phyloP scores from a whole-genome alignment of 495 filamentous ascomycete species.

The Neurospora sp. region DNA sequence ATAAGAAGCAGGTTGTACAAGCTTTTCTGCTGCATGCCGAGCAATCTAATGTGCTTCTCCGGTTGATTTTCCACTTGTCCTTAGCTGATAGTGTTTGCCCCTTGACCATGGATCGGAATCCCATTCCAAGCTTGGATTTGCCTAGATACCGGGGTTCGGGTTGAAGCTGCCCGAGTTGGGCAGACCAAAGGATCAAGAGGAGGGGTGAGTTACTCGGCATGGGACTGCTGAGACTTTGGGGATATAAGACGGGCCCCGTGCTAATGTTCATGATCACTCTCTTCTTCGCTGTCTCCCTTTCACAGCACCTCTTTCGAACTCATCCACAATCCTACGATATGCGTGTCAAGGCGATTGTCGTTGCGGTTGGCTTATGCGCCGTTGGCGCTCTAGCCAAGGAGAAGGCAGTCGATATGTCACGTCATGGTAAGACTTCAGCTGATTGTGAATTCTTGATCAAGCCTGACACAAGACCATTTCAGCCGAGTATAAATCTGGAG shows the following conservation, averaged over 20 bases:
- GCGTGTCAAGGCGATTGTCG: background rate
- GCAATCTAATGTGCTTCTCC: background rate
- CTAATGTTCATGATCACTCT: background rate
- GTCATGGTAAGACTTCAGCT: background rate
- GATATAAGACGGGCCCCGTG: background rate
- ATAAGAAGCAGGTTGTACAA: background rate
- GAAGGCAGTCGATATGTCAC: background rate
- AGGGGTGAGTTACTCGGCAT: background rate
- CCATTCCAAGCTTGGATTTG: background rate
- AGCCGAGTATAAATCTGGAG: background rate
- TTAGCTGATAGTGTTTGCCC: background rate
- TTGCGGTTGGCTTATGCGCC: background rate
- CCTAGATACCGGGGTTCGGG: background rate
- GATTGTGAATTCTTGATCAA: background rate
- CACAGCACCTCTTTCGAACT: background rate
- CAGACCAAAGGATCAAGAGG: background rate
- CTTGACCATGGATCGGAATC: background rate
- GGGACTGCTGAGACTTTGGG: background rate
- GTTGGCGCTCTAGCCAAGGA: background rate
- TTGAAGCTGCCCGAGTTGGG: background rate
- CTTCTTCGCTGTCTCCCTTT: background rate
- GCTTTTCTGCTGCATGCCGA: background rate
- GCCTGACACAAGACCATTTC: background rate
- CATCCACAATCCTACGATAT: background rate
- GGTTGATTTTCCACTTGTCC: background rate